Conservation (phyloP, 352 stramenopile genomes). For the Pythium coloratum region DNA sequence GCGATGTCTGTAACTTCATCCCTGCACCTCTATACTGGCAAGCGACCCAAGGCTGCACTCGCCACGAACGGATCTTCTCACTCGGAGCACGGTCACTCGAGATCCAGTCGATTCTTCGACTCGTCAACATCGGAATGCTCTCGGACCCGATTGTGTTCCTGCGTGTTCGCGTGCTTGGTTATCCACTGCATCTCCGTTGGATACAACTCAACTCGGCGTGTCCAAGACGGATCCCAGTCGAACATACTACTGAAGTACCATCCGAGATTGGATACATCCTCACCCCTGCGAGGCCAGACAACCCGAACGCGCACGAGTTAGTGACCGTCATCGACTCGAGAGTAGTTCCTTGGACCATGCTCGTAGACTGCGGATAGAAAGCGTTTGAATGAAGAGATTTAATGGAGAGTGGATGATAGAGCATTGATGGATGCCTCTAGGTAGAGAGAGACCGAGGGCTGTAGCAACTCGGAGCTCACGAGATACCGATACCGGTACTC, state of each 20-base stretch:
- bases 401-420: no score
- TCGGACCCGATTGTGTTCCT: not conserved
- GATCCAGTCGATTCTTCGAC: not conserved
- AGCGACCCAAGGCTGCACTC: conserved; percentile 2
- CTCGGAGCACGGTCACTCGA: not conserved
- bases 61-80: conserved; percentile 8
- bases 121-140: conserved; percentile 3
- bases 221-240: no score
- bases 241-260: no score
- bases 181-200: not conserved
- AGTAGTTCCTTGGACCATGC: not conserved
- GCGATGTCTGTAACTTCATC: not conserved
- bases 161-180: not conserved
- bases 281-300: no score
- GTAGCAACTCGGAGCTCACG: no score
- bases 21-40: conserved; percentile 1
- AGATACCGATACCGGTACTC: no score
- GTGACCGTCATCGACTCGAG: not conserved
- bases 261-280: no score
- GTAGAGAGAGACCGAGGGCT: no score
- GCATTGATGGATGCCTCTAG: no score
- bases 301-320: not conserved
- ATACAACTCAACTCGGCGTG: not conserved
- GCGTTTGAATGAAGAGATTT: no score
- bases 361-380: not conserved